phyloP scores from a whole-genome alignment of 805 yeast species.

The Myxozyma lipomycoides region DNA sequence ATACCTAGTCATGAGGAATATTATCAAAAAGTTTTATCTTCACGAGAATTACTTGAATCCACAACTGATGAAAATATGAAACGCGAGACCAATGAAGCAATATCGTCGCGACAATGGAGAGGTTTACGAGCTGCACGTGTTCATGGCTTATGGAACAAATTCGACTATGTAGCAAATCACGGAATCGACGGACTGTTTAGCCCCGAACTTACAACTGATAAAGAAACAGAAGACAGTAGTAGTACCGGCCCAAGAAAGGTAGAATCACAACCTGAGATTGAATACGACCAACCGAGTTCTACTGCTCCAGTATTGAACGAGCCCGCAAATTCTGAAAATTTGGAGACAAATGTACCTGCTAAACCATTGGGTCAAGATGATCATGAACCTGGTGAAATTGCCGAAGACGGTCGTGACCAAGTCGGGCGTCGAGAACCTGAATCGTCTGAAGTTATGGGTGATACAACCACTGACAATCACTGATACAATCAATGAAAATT shows the following conservation, averaged over 20 bases:
- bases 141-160: slow-evolving; percentile 38
- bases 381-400: no score
- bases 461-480: no score
- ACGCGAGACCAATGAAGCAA: slow-evolving; percentile 20
- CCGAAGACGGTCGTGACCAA: no score
- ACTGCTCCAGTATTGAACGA: no score
- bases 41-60: slow-evolving; percentile 11
- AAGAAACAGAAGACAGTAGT: neutral
- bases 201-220: neutral
- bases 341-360: no score
- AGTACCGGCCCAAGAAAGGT: neutral
- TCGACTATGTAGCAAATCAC: slow-evolving; percentile 24
- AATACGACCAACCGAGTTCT: no score
- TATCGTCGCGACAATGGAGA: slow-evolving; percentile 42
- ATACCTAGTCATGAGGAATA: slow-evolving; percentile 32
- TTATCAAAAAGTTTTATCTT: slow-evolving; percentile 12
- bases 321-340: no score
- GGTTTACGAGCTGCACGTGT: slow-evolving; percentile 43
- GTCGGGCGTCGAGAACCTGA: no score
- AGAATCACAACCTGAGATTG: neutral
- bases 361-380: no score
- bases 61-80: slow-evolving; percentile 30
- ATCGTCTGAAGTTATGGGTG: no score
- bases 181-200: neutral
- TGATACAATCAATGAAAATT: no score